Evolutionary conservation across 495 filamentous ascomycete species (phyloP).

Genomic region (Choiromyces venosus): DNA sequence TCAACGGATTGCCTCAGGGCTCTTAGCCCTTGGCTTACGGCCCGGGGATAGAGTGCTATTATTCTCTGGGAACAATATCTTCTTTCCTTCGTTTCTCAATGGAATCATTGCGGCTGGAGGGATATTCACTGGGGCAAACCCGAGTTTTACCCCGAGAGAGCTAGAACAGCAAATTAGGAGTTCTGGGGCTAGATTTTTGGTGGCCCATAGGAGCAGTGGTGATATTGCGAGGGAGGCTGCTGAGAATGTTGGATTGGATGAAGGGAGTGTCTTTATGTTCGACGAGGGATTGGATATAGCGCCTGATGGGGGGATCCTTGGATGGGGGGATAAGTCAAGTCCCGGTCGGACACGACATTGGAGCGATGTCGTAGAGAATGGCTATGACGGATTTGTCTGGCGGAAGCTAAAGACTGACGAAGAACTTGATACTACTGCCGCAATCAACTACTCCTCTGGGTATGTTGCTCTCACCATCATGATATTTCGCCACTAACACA

Average conservation of each 20-base stretch:
- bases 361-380: constrained; percentile 45
- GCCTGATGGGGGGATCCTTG: constrained; percentile 18
- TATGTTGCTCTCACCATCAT: constrained; percentile 47
- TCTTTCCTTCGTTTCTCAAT: constrained; percentile 66
- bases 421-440: constrained; percentile 42
- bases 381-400: constrained; percentile 45
- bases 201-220: constrained; percentile 55
- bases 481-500: neutral
- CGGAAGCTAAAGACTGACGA: constrained; percentile 45
- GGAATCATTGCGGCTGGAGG: constrained; percentile 73
- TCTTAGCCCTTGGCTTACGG: constrained; percentile 60
- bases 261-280: constrained; percentile 49
- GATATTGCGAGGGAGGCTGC: constrained; percentile 63
- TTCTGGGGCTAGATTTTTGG: constrained; percentile 59
- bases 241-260: constrained; percentile 56
- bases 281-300: constrained; percentile 44
- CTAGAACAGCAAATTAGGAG: constrained; percentile 70
- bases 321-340: constrained; percentile 22
- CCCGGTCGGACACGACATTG: constrained; percentile 36
- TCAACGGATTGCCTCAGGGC: constrained; percentile 65
- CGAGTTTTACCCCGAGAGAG: constrained; percentile 64
- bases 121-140: constrained; percentile 74
- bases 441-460: constrained; percentile 45
- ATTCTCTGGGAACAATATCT: constrained; percentile 66
- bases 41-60: constrained; percentile 67